Conservation (phyloP, 2,329 filamentous ascomycete species). For the Xylariales sp. region DNA sequence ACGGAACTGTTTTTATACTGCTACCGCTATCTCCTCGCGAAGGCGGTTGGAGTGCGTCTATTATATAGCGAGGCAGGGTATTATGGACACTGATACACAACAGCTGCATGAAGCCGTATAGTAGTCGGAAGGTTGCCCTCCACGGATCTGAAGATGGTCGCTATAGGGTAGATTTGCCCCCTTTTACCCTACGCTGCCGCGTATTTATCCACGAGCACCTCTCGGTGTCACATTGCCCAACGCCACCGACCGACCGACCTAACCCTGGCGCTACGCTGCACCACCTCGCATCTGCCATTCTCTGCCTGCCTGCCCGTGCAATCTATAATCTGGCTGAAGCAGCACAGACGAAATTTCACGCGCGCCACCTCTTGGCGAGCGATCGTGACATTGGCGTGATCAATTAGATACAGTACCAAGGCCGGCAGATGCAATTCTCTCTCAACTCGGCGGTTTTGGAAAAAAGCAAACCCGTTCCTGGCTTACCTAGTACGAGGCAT, state of each 20-base stretch:
- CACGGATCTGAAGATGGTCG: conserved; percentile 25
- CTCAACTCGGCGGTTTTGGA: conserved; percentile 3
- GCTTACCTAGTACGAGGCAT: conserved; percentile 13
- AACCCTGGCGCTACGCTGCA: no score
- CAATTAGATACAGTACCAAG: conserved; percentile 39
- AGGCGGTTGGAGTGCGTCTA: conserved; percentile 17
- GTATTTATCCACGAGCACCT: conserved; percentile 42
- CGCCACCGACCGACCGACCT: conserved; percentile 25
- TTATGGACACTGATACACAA: conserved; percentile 3
- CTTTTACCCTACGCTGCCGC: conserved; percentile 40
- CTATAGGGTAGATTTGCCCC: conserved; percentile 31
- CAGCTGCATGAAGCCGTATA: conserved; percentile 32
- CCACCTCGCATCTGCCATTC: conserved; percentile 8
- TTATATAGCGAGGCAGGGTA: conserved; percentile 22
- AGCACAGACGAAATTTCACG: conserved; percentile 20
- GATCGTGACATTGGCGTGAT: conserved; percentile 25
- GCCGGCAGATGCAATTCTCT: conserved; percentile 38
- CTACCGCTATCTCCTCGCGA: not conserved
- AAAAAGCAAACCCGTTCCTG: not conserved
- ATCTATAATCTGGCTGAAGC: conserved; percentile 39
- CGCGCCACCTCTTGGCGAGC: conserved; percentile 37
- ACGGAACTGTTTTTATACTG: not conserved
- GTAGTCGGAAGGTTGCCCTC: conserved; percentile 38
- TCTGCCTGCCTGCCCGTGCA: conserved; percentile 18
- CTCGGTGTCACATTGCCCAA: conserved; percentile 32